phyloP scores from a whole-genome alignment of 2,329 filamentous ascomycete genomes.

The Aspergillus cejpii region DNA sequence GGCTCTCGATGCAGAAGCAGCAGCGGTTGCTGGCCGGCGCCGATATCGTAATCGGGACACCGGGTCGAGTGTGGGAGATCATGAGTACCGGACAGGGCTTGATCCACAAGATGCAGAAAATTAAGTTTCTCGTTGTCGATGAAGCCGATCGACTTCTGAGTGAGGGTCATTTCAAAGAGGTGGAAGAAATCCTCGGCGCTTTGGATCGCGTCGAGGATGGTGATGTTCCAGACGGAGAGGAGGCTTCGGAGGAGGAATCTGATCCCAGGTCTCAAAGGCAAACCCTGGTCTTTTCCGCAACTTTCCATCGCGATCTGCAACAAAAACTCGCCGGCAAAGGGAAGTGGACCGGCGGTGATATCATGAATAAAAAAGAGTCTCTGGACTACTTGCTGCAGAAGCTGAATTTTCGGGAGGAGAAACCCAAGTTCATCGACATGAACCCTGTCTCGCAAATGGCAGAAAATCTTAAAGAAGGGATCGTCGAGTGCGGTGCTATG shows the following conservation, averaged over 20 bases:
- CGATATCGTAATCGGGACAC: conserved; percentile 89
- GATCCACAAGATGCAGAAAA: conserved; percentile 61
- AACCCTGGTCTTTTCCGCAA: conserved; percentile 93
- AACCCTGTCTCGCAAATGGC: conserved; percentile 90
- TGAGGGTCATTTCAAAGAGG: conserved; percentile 91
- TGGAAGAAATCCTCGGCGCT: conserved; percentile 75
- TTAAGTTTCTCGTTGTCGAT: conserved; percentile 81
- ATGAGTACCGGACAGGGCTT: conserved; percentile 67
- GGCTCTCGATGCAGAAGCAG: conserved; percentile 90
- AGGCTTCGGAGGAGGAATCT: conserved; percentile 41
- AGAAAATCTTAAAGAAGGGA: conserved; percentile 71
- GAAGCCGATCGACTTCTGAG: conserved; percentile 89
- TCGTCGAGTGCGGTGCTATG: conserved; percentile 85
- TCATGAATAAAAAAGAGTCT: conserved; percentile 68
- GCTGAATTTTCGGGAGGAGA: conserved; percentile 75
- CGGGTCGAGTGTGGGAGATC: conserved; percentile 90
- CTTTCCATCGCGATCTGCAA: conserved; percentile 85
- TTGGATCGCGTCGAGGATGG: conserved; percentile 59
- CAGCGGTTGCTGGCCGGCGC: conserved; percentile 74
- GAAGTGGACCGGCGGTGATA: conserved; percentile 50
- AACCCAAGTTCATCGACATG: conserved; percentile 84
- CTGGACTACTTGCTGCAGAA: conserved; percentile 91
- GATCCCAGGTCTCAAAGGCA: conserved; percentile 50
- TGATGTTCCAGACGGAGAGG: conserved; percentile 25
- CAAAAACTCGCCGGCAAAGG: conserved; percentile 80